Evolutionary conservation across 106 monocot genomes (phyloP), one percentile per base, ranked within the genome.

Genomic region (Apostasia shenzhenica): DNA sequence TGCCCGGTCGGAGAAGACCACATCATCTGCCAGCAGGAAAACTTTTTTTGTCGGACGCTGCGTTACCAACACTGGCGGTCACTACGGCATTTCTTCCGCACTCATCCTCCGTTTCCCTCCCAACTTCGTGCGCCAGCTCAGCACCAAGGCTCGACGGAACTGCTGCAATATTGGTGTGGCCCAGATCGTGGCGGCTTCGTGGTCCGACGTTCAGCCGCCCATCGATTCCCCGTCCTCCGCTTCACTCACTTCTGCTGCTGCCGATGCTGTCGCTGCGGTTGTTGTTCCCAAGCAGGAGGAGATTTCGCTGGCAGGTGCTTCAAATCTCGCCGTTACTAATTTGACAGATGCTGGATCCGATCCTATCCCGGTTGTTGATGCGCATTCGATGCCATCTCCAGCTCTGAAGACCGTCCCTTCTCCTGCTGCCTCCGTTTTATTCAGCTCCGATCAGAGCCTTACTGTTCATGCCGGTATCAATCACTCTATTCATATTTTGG

Each of bases 121-220:
- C 13, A 99, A 99, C 60, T 92, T 99, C 75, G 97, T 93, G 26
- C 84, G 97, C 56, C 97, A 99, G 83, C 97, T 99, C 54, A 89
- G 92, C 81, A 92, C 76, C 67, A 99, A 99, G 77, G 97, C 97
- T 44, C 86, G 97, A 37, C 81, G 97, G 57, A 97, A 97, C 85
- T 97, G 97, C 77, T 83, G 92, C 85, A 97, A 97, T 83, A 97
- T 97, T 74, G 97, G 97, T 41, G 89, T 97, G 38, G 97, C 97
- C 2, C 97, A 97, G 77, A 76, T 97, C 70, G 97, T 85, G 2
- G 92, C 97, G 41, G 92, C 97, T 44, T 86, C 92, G 41, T 97
- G 97, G 97, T 72, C 92, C 12, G 73, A 92, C 75, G 48, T 43
- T 37, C 57, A 61, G 26, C 62, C 59, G 40, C 41, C 62, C 45